Evolutionary conservation across 148 eudicot species (phyloP).

Genomic region (Vaccinium corymbosum): DNA sequence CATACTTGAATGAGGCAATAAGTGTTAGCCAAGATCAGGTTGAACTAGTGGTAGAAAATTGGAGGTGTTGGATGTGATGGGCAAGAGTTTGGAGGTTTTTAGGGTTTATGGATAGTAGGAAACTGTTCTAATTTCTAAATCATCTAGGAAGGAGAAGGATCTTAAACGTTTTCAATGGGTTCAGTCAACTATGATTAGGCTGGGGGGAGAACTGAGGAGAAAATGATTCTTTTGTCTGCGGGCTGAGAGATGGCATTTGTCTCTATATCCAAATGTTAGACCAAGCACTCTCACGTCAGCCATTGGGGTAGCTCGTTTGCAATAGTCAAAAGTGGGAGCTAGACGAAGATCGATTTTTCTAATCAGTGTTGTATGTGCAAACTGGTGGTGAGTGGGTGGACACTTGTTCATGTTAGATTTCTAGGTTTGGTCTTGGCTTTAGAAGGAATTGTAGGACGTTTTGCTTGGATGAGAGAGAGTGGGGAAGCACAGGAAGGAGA

Average conservation of each 20-base stretch:
- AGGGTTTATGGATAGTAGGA: background rate
- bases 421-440: background rate
- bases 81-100: background rate
- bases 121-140: background rate
- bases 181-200: background rate
- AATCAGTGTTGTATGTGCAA: background rate
- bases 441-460: background rate
- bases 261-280: too few species aligned
- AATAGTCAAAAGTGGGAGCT: too few species aligned
- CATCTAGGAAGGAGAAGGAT: background rate
- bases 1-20: background rate
- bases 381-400: background rate
- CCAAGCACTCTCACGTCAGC: too few species aligned
- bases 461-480: background rate
- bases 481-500: background rate
- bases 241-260: too few species aligned
- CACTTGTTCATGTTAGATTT: background rate
- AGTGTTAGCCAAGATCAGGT: background rate
- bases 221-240: background rate
- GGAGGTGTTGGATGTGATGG: background rate
- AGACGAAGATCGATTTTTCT: background rate
- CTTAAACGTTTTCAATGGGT: background rate
- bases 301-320: too few species aligned
- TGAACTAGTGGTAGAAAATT: background rate
- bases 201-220: background rate